Conservation (phyloP, 257 asterid genomes). For the Paraleonurus japonicus region DNA sequence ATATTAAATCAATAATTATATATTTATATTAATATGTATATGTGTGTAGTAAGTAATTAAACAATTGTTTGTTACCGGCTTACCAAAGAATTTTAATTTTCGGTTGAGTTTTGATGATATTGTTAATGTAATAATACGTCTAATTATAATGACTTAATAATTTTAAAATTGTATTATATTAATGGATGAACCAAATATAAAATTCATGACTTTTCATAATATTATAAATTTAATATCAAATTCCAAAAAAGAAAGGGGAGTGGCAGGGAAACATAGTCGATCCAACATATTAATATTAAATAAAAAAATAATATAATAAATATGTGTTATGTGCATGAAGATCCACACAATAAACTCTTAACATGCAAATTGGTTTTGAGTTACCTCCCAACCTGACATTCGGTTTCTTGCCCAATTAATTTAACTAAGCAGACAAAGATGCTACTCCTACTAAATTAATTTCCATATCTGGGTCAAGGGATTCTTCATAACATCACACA, state of each 20-base stretch:
- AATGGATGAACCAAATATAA: background rate
- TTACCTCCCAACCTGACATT: conserved; percentile 32
- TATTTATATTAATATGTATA: too few species aligned
- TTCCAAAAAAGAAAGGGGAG: background rate
- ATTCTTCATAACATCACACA: conserved; percentile 25
- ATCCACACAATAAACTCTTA: conserved; percentile 12
- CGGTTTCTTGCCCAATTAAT: conserved; percentile 3
- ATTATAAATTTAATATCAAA: background rate
- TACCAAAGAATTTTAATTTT: too few species aligned
- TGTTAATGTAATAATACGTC: too few species aligned
- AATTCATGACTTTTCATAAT: background rate
- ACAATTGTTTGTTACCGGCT: too few species aligned
- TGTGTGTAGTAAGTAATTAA: too few species aligned
- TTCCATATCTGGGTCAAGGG: background rate
- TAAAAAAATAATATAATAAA: background rate
- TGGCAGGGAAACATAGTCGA: conserved; percentile 27
- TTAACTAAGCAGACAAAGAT: conserved; percentile 9
- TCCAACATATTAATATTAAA: conserved; percentile 23
- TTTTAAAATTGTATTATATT: background rate
- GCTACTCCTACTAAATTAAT: conserved; percentile 19
- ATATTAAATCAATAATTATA: too few species aligned
- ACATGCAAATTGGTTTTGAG: conserved; percentile 28
- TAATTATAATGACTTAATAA: too few species aligned
- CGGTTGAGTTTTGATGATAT: too few species aligned
- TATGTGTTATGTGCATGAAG: conserved; percentile 7